Conservation (phyloP, 2,329 filamentous ascomycete species). For the Neonectria hederae region DNA sequence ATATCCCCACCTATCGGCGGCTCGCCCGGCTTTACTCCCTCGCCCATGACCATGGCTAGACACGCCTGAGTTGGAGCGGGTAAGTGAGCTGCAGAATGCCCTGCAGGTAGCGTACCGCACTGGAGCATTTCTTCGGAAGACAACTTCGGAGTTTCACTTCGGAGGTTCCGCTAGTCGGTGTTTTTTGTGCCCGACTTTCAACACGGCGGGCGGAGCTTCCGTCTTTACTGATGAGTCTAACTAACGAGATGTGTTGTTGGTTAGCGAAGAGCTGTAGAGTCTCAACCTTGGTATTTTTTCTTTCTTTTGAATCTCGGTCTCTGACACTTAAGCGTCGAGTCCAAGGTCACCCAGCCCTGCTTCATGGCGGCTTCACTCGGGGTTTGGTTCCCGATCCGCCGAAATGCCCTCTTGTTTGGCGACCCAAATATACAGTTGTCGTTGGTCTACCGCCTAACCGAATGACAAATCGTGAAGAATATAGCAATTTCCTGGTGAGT, state of each 20-base stretch:
- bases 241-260: neutral
- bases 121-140: neutral
- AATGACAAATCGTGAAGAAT: neutral
- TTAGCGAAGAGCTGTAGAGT: neutral
- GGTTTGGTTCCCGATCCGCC: neutral
- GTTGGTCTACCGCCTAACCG: neutral
- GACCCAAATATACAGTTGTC: neutral
- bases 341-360: too few species aligned
- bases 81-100: neutral
- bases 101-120: neutral
- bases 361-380: neutral
- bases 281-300: neutral
- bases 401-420: neutral
- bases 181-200: neutral
- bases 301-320: too few species aligned
- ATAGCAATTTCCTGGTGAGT: neutral
- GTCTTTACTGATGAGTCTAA: too few species aligned
- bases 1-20: slow-evolving; percentile 43
- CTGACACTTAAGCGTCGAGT: neutral
- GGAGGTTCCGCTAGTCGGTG: slow-evolving; percentile 1
- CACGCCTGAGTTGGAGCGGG: neutral
- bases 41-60: slow-evolving; percentile 8
- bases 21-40: slow-evolving; percentile 25
- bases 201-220: slow-evolving; percentile 1
- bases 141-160: neutral